Base-by-base conservation (phyloP, 345 rosid genomes). In the Fremontodendron californicum region DNA sequence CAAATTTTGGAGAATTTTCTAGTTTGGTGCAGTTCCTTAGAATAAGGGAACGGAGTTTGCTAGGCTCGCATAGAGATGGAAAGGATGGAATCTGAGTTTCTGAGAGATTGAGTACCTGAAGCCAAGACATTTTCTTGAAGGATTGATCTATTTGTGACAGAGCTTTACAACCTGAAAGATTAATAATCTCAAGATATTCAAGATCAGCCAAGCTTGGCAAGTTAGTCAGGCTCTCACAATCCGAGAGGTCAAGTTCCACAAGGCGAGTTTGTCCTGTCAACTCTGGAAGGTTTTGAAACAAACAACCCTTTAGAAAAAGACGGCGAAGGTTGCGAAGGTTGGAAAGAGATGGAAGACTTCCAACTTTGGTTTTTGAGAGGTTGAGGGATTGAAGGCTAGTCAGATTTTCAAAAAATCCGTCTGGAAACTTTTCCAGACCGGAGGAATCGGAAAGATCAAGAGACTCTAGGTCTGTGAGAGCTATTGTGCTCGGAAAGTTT, bases 381-480 rank as follows among this genome's bases (percentile, higher is more conserved):
- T 86, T 55, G 11, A 90, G 80, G 25, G 19, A 39, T 5, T 54
- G 63, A 39, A 90, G 88, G 51, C 61, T 80, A 3, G 2, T 52
- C 79, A 87, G 75, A n/a, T 75, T 37, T n/a, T 69, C 64, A 79
- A 87, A 86, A 77, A 87, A 87, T 42, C 73, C 21, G 6, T 78
- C 88, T 19, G 67, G 46, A 1, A 85, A 51, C 10, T 37, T 21
- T 0, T 40, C 2, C 78, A 85, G 68, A 5, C 7, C 62, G 12
- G 72, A 42, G 61, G 80, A 66, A 39, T 81, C 54, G 0, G 93
- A 89, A 77, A 88, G 87, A 75, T 91, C 91, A 70, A 91, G 86
- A 49, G 73, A 74, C 78, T 88, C 78, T 0, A 91, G 89, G 27
- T 58, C 68, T 74, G 2, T 51, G 57, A 88, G 83, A 15, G 12